Evolutionary conservation across 2,329 filamentous ascomycete genomes (phyloP), one percentile per base, ranked within the genome.

Genomic region (Teratosphaeria destructans): DNA sequence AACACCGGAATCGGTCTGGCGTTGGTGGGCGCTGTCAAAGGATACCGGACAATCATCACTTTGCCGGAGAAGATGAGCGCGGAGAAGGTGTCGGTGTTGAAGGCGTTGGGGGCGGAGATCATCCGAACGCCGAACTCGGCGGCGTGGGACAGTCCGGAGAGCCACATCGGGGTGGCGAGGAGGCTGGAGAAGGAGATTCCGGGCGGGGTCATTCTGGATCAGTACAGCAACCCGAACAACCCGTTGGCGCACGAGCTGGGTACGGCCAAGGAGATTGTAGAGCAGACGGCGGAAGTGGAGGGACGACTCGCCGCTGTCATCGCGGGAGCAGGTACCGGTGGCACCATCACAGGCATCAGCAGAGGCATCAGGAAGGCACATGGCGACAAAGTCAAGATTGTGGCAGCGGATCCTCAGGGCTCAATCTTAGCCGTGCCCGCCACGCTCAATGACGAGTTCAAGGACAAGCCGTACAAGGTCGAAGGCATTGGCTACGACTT

Each of bases 401-500:
- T 99, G 58, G 92, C 90, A 3, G 94, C 93, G 5, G 94, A 99
- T 74, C 94, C 94, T 0, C 84, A 92, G 56, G 94, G 94, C 57
- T 96, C 90, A 60, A 91, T 97, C 66, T 81, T 99, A 55, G 94
- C 94, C 10, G 70, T 95, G 35, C 94, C 94, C 1, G 84, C 88
- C 65, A 69, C 75, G 5, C 78, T 99, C 66, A 99, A 99, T 74
- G 80, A 89, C 55, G 87, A 89, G 64, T 84, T 86, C 71, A 82
- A 83, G 62, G 93, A 96, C 70, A 85, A 90, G 74, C 80, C 86
- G 1, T 99, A 99, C 80, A 97, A 99, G 78, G 94, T 99, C 0
- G 94, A 99, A 78, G 94, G 94, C 52, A 99, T 99, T 69, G 94
- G 94, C 23, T 99, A 99, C 74, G 94, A 99, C 74, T 99, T 99